These are phyloP conservation scores for Funneliformis caledonium DNA, from an alignment of 371 early-diverging fungal species.

Conservation along the genomic window DNA sequence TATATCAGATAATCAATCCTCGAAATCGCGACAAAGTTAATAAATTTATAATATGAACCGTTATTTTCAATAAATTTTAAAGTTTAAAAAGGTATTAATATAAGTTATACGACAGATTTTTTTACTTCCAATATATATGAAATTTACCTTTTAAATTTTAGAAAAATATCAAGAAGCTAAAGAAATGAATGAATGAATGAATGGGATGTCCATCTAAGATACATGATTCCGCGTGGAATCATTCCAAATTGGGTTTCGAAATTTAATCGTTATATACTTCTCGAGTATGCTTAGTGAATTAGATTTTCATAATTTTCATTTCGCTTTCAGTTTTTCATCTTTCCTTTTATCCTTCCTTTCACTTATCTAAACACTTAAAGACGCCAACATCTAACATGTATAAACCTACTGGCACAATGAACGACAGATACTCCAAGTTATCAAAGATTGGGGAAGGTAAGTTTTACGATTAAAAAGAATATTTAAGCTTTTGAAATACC, in stretches of 20 bases:
- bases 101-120: no score
- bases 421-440: constrained; percentile 75
- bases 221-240: constrained; percentile 13
- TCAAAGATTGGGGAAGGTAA: constrained; percentile 91
- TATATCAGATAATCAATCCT: background rate
- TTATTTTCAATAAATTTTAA: no score
- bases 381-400: background rate
- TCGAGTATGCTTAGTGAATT: background rate
- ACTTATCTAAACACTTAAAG: background rate
- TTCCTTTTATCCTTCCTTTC: background rate
- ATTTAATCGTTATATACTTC: background rate
- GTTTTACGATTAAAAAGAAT: background rate
- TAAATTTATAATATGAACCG: no score
- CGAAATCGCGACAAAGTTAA: no score
- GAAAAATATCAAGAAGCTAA: no score
- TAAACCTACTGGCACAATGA: background rate
- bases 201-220: background rate
- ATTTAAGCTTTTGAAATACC: background rate
- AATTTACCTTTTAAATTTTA: no score
- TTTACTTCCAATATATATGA: no score
- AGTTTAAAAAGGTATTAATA: no score
- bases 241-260: constrained; percentile 21
- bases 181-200: no score
- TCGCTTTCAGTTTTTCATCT: background rate
- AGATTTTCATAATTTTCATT: background rate